These are phyloP conservation scores for Starmerella powellii DNA, from an alignment of 805 yeast genomes.

Conservation along the genomic window DNA sequence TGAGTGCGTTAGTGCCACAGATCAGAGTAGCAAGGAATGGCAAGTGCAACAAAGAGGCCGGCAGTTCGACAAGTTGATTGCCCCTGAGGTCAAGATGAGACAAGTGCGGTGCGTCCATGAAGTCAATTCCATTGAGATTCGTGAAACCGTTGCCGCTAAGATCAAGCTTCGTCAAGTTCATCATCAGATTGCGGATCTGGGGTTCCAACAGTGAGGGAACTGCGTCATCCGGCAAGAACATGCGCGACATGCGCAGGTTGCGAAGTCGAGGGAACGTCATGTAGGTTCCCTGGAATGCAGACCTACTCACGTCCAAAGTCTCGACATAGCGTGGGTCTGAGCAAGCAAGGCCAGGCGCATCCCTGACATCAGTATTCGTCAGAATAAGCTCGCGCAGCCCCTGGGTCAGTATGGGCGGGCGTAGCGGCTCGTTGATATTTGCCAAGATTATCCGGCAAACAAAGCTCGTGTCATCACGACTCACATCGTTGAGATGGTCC, in stretches of 20 bases:
- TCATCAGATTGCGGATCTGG: conserved; percentile 1
- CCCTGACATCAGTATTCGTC: conserved; percentile 13
- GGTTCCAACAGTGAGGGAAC: background rate
- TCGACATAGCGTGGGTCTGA: conserved; percentile 4
- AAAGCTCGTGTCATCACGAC: conserved; percentile 22
- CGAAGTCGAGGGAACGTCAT: conserved; percentile 6
- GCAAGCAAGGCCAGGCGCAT: conserved; percentile 15
- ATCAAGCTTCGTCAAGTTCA: conserved; percentile 52
- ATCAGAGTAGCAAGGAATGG: conserved; percentile 12
- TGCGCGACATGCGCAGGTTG: conserved; percentile 1
- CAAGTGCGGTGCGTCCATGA: conserved; percentile 38
- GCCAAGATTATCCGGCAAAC: conserved; percentile 21
- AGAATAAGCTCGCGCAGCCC: conserved; percentile 11
- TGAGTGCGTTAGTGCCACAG: conserved; percentile 28
- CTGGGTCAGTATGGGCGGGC: conserved; percentile 17
- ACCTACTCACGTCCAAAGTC: conserved; percentile 14
- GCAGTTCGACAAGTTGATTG: conserved; percentile 48
- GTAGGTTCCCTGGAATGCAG: conserved; percentile 13
- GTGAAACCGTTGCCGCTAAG: conserved; percentile 65
- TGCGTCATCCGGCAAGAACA: conserved; percentile 2
- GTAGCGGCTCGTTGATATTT: conserved; percentile 12
- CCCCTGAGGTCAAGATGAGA: conserved; percentile 64
- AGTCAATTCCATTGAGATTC: conserved; percentile 36
- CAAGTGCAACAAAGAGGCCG: conserved; percentile 26
- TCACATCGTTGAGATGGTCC: conserved; percentile 13